phyloP scores from a whole-genome alignment of 441 rosid species.

The Jatropha multifida region DNA sequence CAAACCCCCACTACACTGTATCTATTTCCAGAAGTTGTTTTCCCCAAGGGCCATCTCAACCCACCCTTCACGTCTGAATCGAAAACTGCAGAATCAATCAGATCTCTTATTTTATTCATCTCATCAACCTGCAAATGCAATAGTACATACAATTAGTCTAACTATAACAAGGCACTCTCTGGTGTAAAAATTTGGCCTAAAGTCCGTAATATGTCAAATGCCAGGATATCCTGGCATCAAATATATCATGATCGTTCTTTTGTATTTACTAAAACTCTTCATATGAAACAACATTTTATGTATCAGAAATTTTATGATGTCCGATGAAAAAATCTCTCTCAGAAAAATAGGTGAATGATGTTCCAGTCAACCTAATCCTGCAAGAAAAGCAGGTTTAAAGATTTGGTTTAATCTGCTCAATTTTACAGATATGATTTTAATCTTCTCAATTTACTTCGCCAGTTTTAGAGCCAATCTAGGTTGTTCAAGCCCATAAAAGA shows the following conservation, averaged over 20 bases:
- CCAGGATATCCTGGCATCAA: neutral
- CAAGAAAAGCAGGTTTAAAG: neutral
- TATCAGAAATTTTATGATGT: neutral
- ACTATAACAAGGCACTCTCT: neutral
- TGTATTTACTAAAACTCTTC: neutral
- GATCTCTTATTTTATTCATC: conserved; percentile 35
- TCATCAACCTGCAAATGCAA: conserved; percentile 48
- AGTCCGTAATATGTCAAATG: neutral
- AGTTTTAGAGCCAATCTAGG: neutral
- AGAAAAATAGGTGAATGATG: neutral
- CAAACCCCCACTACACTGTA: conserved; percentile 46
- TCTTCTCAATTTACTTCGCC: neutral
- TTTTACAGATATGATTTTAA: neutral
- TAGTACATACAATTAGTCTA: conserved; percentile 3
- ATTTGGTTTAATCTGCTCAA: neutral
- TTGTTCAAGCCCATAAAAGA: neutral
- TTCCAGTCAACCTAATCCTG: neutral
- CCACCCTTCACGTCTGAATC: conserved; percentile 67
- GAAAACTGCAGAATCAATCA: conserved; percentile 50
- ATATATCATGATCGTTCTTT: neutral
- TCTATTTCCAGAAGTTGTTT: conserved; percentile 38
- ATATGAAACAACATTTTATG: neutral
- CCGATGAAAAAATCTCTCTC: neutral
- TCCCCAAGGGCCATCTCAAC: conserved; percentile 55
- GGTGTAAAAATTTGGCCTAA: neutral